Evolutionary conservation across 176 grass and related monocot genomes (phyloP).

Genomic region (Rhynchospora pubera): DNA sequence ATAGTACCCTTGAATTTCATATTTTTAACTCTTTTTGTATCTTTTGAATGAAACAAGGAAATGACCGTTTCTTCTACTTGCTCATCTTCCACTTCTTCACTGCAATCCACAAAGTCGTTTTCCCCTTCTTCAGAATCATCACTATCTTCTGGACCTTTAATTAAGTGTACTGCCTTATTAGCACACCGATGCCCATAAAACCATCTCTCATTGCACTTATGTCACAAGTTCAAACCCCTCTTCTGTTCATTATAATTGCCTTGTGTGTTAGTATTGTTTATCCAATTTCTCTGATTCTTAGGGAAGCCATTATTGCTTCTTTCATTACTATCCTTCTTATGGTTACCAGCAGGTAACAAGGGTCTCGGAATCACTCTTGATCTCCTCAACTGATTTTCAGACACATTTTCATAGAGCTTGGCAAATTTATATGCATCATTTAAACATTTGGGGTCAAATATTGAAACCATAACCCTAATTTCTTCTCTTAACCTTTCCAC

Average conservation of each 20-base stretch:
- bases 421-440: neutral
- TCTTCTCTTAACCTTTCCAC: too few relatives aligned
- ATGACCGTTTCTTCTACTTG: neutral
- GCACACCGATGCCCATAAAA: neutral
- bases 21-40: too few relatives aligned
- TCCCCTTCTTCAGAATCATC: too few relatives aligned
- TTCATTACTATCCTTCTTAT: neutral
- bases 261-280: too few relatives aligned
- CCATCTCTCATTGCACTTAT: neutral
- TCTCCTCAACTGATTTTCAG: neutral
- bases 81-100: neutral
- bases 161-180: neutral
- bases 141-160: neutral
- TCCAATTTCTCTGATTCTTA: neutral
- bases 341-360: neutral
- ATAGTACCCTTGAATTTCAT: neutral
- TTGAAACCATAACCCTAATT: neutral
- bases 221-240: neutral
- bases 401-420: neutral
- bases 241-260: too few relatives aligned
- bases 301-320: neutral
- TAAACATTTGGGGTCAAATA: neutral
- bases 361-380: neutral
- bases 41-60: neutral
- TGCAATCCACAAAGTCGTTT: too few relatives aligned